Percentiles rank a stretch among this genome's conserved stretches.
phyloP scores from a whole-genome alignment of 352 stramenopile species.

The Phytophthora aleatoria region DNA sequence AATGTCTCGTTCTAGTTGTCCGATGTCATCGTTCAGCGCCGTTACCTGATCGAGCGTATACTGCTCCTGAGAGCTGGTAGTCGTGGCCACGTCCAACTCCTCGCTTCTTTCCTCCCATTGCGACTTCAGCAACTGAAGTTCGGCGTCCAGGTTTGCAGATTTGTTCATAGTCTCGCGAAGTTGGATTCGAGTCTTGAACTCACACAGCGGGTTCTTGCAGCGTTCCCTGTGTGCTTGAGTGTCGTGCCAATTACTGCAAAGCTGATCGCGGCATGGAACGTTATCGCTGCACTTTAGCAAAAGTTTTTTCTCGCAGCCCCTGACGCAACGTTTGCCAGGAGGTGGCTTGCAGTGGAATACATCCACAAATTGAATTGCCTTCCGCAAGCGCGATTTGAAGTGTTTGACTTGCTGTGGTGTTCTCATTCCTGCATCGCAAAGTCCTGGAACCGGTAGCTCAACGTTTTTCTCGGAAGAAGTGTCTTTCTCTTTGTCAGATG shows the following conservation, averaged over 20 bases:
- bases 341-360: slow-evolving; percentile 58
- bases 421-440: slow-evolving; percentile 62
- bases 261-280: slow-evolving; percentile 48
- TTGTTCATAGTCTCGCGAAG: slow-evolving; percentile 71
- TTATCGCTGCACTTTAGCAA: slow-evolving; percentile 52
- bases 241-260: slow-evolving; percentile 70
- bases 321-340: slow-evolving; percentile 43
- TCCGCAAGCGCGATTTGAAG: slow-evolving; percentile 61
- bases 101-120: slow-evolving; percentile 35
- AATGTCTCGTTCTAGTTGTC: slow-evolving; percentile 60
- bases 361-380: slow-evolving; percentile 66
- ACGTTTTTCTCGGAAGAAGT: slow-evolving; percentile 1
- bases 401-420: slow-evolving; percentile 49
- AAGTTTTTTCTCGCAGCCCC: slow-evolving; percentile 53
- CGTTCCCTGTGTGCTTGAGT: slow-evolving; percentile 62
- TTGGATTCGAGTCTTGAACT: slow-evolving; percentile 67
- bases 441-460: slow-evolving; percentile 37
- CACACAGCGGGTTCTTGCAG: slow-evolving; percentile 58
- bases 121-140: slow-evolving; percentile 21
- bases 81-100: slow-evolving; percentile 14
- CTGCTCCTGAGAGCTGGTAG: not conserved
- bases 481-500: slow-evolving; percentile 4
- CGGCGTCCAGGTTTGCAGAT: slow-evolving; percentile 46
- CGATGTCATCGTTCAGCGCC: slow-evolving; percentile 41
- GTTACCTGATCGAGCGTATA: slow-evolving; percentile 8